A percentile compares a stretch with the other conserved stretches of the same genome.
phyloP scores from a whole-genome alignment of 495 filamentous ascomycete genomes.

The Penicillium ochrochloron region DNA sequence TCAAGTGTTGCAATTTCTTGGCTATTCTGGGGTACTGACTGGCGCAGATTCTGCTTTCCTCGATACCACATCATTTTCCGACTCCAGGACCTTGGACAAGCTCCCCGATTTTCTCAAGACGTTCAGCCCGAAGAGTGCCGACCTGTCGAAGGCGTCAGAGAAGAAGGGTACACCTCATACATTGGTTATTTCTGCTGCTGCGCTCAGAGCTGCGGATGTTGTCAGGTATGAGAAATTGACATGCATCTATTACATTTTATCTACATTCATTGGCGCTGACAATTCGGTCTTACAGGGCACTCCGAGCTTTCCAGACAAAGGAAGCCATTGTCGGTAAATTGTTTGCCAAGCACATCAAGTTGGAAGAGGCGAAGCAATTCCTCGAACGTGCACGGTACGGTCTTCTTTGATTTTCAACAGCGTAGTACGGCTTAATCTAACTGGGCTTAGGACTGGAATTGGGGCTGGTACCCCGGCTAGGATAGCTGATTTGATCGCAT shows the following conservation, averaged over 20 bases:
- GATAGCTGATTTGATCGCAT: conserved; percentile 77
- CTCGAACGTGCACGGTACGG: conserved; percentile 63
- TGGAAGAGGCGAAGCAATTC: conserved; percentile 81
- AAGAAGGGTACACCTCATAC: conserved; percentile 84
- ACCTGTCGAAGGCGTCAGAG: conserved; percentile 65
- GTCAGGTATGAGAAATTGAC: conserved; percentile 56
- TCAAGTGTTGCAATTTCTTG: background rate
- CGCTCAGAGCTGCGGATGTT: conserved; percentile 78
- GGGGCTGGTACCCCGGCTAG: conserved; percentile 88
- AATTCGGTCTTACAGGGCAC: conserved; percentile 50
- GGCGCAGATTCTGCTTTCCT: conserved; percentile 56
- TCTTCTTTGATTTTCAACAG: background rate
- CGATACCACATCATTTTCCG: conserved; percentile 75
- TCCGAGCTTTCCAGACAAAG: conserved; percentile 79
- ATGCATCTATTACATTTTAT: background rate
- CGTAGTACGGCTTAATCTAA: conserved; percentile 20
- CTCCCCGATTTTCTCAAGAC: conserved; percentile 78
- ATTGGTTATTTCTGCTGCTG: conserved; percentile 77
- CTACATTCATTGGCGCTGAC: conserved; percentile 9
- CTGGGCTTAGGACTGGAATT: conserved; percentile 65
- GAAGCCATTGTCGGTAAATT: conserved; percentile 81
- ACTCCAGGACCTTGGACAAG: conserved; percentile 65
- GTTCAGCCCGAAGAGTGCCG: conserved; percentile 52
- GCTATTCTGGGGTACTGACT: conserved; percentile 20
- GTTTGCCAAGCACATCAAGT: conserved; percentile 97